Evolutionary conservation across 2,329 filamentous ascomycete genomes (phyloP).

Genomic region (Aspergillus versicolor): DNA sequence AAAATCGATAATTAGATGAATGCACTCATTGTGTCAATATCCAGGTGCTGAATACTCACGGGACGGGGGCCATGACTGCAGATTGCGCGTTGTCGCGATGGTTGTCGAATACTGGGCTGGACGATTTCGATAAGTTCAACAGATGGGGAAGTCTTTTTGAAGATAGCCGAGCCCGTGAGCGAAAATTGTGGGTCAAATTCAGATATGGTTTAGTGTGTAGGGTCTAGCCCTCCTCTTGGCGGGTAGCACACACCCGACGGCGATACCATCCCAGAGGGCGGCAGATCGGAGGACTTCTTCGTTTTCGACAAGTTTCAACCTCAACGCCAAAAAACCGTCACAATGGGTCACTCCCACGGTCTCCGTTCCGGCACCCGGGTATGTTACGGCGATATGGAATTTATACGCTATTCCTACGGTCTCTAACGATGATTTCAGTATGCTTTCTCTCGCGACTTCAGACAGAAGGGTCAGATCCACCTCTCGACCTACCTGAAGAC

Average conservation of each 20-base stretch:
- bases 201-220: slow-evolving; percentile 21
- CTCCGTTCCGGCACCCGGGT: slow-evolving; percentile 82
- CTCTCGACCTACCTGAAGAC: slow-evolving; percentile 91
- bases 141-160: slow-evolving; percentile 21
- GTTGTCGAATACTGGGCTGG: slow-evolving; percentile 32
- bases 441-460: slow-evolving; percentile 92
- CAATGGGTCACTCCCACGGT: slow-evolving; percentile 86
- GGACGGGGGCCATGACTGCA: slow-evolving; percentile 44
- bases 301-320: slow-evolving; percentile 40
- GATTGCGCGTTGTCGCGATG: slow-evolving; percentile 38
- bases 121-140: slow-evolving; percentile 20
- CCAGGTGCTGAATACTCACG: slow-evolving; percentile 37
- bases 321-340: slow-evolving; percentile 53
- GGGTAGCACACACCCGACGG: slow-evolving; percentile 26
- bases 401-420: slow-evolving; percentile 4
- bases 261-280: slow-evolving; percentile 24
- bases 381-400: slow-evolving; percentile 43
- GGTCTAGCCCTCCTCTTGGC: slow-evolving; percentile 22
- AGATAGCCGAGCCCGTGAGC: slow-evolving; percentile 23
- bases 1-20: slow-evolving; percentile 27
- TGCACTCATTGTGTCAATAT: slow-evolving; percentile 36
- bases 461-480: slow-evolving; percentile 90
- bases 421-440: slow-evolving; percentile 55
- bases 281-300: slow-evolving; percentile 28
- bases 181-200: neutral